phyloP scores from a whole-genome alignment of 2,329 filamentous ascomycete genomes.

The Neonectria ditissima region DNA sequence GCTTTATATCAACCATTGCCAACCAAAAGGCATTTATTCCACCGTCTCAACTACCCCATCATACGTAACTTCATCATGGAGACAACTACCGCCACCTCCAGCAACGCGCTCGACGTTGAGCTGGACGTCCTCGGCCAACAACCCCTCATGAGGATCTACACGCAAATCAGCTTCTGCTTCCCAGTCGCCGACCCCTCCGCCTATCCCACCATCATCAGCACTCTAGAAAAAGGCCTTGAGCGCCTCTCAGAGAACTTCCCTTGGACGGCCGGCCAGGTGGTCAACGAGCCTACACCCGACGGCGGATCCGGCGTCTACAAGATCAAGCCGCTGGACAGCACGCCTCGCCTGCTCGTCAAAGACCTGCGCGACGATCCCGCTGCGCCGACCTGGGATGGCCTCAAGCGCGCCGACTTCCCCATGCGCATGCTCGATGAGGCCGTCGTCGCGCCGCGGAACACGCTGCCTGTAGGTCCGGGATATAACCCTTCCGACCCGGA shows the following conservation, averaged over 20 bases:
- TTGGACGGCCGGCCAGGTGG: constrained; percentile 60
- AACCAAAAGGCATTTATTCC: background rate
- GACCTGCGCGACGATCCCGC: constrained; percentile 53
- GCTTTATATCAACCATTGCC: background rate
- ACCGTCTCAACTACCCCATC: background rate
- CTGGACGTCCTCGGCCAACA: constrained; percentile 59
- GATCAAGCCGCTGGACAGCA: constrained; percentile 51
- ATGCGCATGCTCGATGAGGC: constrained; percentile 61
- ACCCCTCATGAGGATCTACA: constrained; percentile 58
- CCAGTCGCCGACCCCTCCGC: constrained; percentile 39
- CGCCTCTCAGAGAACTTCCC: constrained; percentile 56
- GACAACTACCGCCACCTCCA: background rate
- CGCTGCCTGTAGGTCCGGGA: constrained; percentile 48
- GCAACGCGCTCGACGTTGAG: constrained; percentile 33
- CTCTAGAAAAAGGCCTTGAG: constrained; percentile 52
- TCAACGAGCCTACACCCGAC: constrained; percentile 44
- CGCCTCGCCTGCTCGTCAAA: constrained; percentile 54
- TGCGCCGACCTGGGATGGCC: constrained; percentile 52
- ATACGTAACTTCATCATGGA: constrained; percentile 12
- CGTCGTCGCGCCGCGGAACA: constrained; percentile 55
- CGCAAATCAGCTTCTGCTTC: constrained; percentile 58
- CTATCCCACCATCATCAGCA: constrained; percentile 45
- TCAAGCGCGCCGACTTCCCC: constrained; percentile 56
- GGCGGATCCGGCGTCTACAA: constrained; percentile 51
- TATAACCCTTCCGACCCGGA: constrained; percentile 36